Evolutionary conservation across 1,284 basidiomycete genomes (phyloP), one percentile per base, ranked within the genome.

Genomic region (Austroboletus olivaceoglutinosus): DNA sequence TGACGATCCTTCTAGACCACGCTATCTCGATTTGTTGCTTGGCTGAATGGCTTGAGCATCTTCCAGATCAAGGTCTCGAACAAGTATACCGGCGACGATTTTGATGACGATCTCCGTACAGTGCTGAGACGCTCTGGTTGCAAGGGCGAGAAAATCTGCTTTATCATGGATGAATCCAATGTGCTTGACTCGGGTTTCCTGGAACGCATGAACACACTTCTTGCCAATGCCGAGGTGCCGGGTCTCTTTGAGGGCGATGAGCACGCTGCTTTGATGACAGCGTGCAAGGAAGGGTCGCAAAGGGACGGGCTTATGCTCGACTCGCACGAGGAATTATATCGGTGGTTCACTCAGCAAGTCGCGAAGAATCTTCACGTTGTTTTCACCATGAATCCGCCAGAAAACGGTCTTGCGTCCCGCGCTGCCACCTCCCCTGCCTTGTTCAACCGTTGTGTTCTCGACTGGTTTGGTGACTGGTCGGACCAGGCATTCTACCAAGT

Each of bases 81-180:
- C 76, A 95, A 93, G 70, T 99, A 99, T 70, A 97, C 93, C 1
- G 94, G 92, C 21, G 94, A 95, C 25, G 94, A 99, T 70, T 99
- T 99, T 63, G 97, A 99, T 61, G 96, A 99, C 57, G 97, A 99
- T 67, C 78, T 99, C 42, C 85, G 97, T 27, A 90, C 86, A 0
- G 93, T 99, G 2, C 83, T 99, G 29, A 89, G 95, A 34, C 86
- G 97, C 25, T 80, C 96, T 1, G 98, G 97, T 7, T 97, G 94
- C 76, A 98, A 98, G 68, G 95, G 93, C 59, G 97, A 99, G 72
- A 98, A 98, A 73, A 90, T 99, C 37, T 98, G 94, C 68, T 99
- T 99, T 80, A 98, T 99, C 71, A 98, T 99, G 95, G 97, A 99
- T 70, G 97, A 99, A 70, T 97, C 93, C 1, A 99, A 99, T 64